These are phyloP conservation scores for Aspergillus sp. DNA, from an alignment of 2,329 filamentous ascomycete genomes.

Conservation along the genomic window DNA sequence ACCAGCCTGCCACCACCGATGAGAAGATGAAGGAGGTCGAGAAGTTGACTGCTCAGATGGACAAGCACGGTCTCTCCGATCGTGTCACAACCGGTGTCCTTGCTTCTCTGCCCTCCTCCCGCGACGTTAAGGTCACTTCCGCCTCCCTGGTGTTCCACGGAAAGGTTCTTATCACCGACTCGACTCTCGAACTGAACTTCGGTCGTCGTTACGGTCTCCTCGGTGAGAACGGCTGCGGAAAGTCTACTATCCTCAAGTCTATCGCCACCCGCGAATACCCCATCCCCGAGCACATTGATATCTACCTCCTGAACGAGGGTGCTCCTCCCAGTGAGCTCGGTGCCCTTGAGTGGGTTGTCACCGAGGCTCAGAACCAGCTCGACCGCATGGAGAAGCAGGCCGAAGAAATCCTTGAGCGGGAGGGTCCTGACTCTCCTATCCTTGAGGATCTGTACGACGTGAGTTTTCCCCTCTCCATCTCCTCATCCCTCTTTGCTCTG, in stretches of 20 bases:
- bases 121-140: constrained; percentile 96
- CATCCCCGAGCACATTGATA: constrained; percentile 93
- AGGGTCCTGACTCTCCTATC: constrained; percentile 86
- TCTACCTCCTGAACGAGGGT: constrained; percentile 97
- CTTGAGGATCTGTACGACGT: constrained; percentile 96
- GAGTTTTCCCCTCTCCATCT: constrained; percentile 41
- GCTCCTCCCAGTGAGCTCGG: constrained; percentile 85
- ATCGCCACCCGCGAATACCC: constrained; percentile 93
- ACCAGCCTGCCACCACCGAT: constrained; percentile 68
- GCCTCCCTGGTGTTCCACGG: constrained; percentile 96
- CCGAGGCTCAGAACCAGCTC: constrained; percentile 89
- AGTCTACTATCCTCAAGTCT: constrained; percentile 95
- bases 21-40: constrained; percentile 79
- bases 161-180: constrained; percentile 91
- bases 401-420: constrained; percentile 85
- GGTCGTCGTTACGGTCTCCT: constrained; percentile 91
- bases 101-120: constrained; percentile 77
- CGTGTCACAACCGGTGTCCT: constrained; percentile 97
- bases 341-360: constrained; percentile 96
- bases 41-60: constrained; percentile 88
- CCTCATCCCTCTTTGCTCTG: background rate
- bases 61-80: constrained; percentile 94
- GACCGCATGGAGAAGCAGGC: constrained; percentile 84
- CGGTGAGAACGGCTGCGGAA: constrained; percentile 98
- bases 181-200: constrained; percentile 88